phyloP scores from a whole-genome alignment of 2,329 filamentous ascomycete genomes.

The Emergomyces africanus region DNA sequence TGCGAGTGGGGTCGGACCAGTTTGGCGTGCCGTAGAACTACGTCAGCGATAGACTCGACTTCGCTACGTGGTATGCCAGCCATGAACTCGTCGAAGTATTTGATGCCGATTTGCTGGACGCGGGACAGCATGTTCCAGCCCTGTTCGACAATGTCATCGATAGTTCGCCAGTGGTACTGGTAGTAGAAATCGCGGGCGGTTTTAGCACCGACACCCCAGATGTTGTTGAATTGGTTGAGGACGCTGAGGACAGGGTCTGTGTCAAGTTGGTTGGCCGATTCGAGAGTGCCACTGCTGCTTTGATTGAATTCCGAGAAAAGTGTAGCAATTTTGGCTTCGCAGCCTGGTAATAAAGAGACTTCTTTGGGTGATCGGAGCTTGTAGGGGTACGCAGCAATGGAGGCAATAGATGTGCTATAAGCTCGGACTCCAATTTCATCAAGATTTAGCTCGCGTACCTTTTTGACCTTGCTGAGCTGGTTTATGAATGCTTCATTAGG shows the following conservation, averaged over 20 bases:
- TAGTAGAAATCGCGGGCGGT: conserved; percentile 73
- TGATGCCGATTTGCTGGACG: conserved; percentile 85
- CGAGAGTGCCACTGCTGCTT: conserved; percentile 42
- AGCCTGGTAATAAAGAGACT: conserved; percentile 54
- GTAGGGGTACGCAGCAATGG: conserved; percentile 68
- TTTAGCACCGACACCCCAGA: conserved; percentile 82
- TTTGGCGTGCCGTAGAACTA: conserved; percentile 55
- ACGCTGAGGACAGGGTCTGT: conserved; percentile 51
- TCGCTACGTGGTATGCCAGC: conserved; percentile 59
- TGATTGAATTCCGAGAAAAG: conserved; percentile 65
- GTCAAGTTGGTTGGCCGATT: conserved; percentile 52
- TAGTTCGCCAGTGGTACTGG: conserved; percentile 61
- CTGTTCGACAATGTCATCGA: conserved; percentile 74
- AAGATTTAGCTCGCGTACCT: conserved; percentile 54
- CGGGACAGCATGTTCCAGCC: conserved; percentile 65
- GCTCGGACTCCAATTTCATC: conserved; percentile 73
- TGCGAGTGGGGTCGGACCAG: conserved; percentile 39
- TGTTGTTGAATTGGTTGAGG: conserved; percentile 61
- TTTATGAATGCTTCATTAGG: conserved; percentile 66
- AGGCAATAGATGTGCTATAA: conserved; percentile 76
- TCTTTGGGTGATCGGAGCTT: conserved; percentile 34
- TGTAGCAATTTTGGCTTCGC: conserved; percentile 63
- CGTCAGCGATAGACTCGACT: conserved; percentile 53
- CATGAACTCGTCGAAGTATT: conserved; percentile 80
- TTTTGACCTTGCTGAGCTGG: conserved; percentile 61